Evolutionary conservation across 2,329 filamentous ascomycete genomes (phyloP).

Genomic region (Dichotomopilus funicola): DNA sequence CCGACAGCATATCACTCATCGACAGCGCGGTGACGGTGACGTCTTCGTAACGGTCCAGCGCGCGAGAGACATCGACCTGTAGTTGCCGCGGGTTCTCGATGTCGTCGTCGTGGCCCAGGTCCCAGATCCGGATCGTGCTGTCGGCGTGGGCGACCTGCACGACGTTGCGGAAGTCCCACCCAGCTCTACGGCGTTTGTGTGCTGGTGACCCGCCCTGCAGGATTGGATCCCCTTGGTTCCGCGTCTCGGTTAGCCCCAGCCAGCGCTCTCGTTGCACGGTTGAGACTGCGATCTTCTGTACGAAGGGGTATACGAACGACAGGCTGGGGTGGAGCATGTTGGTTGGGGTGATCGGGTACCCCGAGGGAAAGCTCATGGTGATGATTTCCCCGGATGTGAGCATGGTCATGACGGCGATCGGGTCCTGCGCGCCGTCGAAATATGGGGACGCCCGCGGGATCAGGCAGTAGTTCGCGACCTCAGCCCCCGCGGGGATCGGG

Average conservation of each 20-base stretch:
- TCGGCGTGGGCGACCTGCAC: slow-evolving; percentile 85
- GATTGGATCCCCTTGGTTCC: slow-evolving; percentile 70
- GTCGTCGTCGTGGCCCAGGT: slow-evolving; percentile 84
- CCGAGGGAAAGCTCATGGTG: slow-evolving; percentile 86
- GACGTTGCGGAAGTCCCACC: slow-evolving; percentile 74
- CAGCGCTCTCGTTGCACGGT: slow-evolving; percentile 72
- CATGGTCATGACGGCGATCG: slow-evolving; percentile 73
- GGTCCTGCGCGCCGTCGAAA: slow-evolving; percentile 82
- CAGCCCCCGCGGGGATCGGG: slow-evolving; percentile 68
- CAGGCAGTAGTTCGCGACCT: slow-evolving; percentile 73
- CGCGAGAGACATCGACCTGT: slow-evolving; percentile 80
- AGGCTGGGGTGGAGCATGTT: slow-evolving; percentile 87
- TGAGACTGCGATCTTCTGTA: slow-evolving; percentile 65
- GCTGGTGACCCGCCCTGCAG: slow-evolving; percentile 73
- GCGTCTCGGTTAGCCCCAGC: slow-evolving; percentile 83
- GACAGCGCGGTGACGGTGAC: slow-evolving; percentile 74
- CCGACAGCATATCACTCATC: slow-evolving; percentile 50
- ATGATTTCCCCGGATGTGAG: slow-evolving; percentile 82
- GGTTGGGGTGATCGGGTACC: slow-evolving; percentile 82
- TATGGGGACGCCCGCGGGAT: slow-evolving; percentile 79
- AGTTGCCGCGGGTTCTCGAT: slow-evolving; percentile 78
- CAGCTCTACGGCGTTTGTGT: slow-evolving; percentile 54
- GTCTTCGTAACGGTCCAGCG: slow-evolving; percentile 70
- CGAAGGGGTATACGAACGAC: slow-evolving; percentile 84
- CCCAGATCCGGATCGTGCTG: slow-evolving; percentile 87